Percentiles rank a stretch among this genome's conserved stretches.
These are phyloP conservation scores for Pythium guiyangense DNA, from an alignment of 352 stramenopile species.

Conservation along the genomic window DNA sequence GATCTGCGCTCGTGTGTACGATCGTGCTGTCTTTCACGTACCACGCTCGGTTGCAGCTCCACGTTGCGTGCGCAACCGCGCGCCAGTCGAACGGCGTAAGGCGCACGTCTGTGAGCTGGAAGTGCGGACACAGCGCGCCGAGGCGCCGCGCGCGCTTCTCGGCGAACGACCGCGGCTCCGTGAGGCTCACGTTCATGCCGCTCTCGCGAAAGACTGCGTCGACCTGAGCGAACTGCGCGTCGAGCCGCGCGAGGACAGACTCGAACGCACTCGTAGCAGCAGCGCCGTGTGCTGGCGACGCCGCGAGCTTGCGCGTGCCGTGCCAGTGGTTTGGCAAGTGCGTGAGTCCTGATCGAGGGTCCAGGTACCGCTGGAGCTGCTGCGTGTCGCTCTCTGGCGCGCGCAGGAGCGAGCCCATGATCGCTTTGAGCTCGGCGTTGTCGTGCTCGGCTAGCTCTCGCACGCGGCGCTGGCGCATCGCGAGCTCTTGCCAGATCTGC, in stretches of 20 bases:
- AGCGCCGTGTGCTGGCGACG: not conserved
- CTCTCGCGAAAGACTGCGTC: constrained; percentile 7
- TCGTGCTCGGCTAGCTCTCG: constrained; percentile 2
- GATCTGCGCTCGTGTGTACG: not conserved
- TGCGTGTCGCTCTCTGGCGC: not conserved
- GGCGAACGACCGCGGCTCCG: constrained; percentile 8
- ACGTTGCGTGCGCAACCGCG: not conserved
- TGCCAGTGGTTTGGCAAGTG: not conserved
- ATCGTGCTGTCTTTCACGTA: not conserved
- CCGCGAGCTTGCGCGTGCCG: not conserved
- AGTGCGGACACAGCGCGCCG: not conserved
- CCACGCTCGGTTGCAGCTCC: constrained; percentile 2
- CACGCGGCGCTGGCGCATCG: constrained; percentile 1
- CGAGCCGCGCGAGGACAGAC: constrained; percentile 1
- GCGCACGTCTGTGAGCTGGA: constrained; percentile 8
- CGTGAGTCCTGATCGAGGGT: too few relatives aligned
- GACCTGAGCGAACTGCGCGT: constrained; percentile 2
- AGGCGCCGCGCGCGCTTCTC: constrained; percentile 6
- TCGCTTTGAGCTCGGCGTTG: constrained; percentile 6
- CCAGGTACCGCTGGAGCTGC: constrained; percentile 2
- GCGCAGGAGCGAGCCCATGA: not conserved
- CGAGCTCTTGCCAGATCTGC: constrained; percentile 9
- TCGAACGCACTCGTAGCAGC: not conserved
- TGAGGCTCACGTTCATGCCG: constrained; percentile 7
- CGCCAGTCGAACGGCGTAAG: constrained; percentile 4